These are phyloP conservation scores for Paramecium pentaurelia DNA, from an alignment of 73 alveolate genomes.

Conservation along the genomic window DNA sequence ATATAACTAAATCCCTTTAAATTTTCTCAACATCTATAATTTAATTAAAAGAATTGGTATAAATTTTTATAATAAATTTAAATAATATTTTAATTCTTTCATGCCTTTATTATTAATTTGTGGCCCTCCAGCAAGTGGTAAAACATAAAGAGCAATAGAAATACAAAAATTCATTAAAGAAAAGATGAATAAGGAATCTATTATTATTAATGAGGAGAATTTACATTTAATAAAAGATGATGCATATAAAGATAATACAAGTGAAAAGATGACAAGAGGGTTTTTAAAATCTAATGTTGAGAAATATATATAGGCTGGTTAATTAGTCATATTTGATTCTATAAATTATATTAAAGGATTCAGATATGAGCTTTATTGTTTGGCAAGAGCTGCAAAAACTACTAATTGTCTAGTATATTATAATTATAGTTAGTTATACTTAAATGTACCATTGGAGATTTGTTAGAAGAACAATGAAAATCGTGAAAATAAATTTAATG, in stretches of 20 bases:
- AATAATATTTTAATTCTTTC: not conserved
- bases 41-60: no score
- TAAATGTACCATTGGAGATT: not conserved
- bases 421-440: slow-evolving; percentile 37
- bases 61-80: no score
- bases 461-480: slow-evolving; percentile 62
- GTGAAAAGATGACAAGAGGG: slow-evolving; percentile 88
- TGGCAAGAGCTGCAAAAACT: slow-evolving; percentile 89
- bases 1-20: no score
- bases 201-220: slow-evolving; percentile 85
- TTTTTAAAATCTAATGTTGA: slow-evolving; percentile 90
- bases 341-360: slow-evolving; percentile 95
- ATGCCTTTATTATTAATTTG: slow-evolving; percentile 91
- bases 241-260: slow-evolving; percentile 67
- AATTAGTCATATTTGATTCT: slow-evolving; percentile 90
- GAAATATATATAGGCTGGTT: slow-evolving; percentile 72
- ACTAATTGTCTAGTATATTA: slow-evolving; percentile 77
- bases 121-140: slow-evolving; percentile 95
- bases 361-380: slow-evolving; percentile 92
- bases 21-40: no score
- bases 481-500: slow-evolving; percentile 42
- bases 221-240: slow-evolving; percentile 75
- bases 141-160: slow-evolving; percentile 81
- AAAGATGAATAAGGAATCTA: slow-evolving; percentile 63
- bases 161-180: slow-evolving; percentile 78